Base-by-base conservation (phyloP, 2,329 filamentous ascomycete species). In the Pseudonectria foliicola region DNA sequence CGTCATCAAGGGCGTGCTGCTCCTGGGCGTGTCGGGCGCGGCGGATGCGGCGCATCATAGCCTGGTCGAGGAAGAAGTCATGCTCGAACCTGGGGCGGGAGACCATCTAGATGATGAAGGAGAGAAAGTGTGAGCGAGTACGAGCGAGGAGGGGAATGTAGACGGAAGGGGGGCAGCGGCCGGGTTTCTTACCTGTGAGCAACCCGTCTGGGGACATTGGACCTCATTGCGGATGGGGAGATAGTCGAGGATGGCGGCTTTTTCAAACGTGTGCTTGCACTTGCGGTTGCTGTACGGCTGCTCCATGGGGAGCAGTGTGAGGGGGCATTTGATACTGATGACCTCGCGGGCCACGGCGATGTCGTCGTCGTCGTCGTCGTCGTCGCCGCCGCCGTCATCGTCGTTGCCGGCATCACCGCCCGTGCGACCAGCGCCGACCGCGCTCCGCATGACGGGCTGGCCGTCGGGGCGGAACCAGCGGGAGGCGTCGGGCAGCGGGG, bases 221-320 rank as follows among this genome's bases (percentile, higher is more conserved):
- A 73, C 64, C 33, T 55, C 36, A 45, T 60, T 34, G 33, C 50
- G 39, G 46, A 50, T 35, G 68, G 68, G 54, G 66, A 80, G 28
- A 40, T 64, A 65, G n/a, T 76, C 70, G 15, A 74, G 38, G 26
- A 89, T 80, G 1, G 76, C 75, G 2, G 55, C 51, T 55, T 75
- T 80, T 52, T 89, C 81, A 53, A 85, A 89, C 0, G 73, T 79
- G 55, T 89, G 84, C 36, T 74, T 77, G 63, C 84, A 89, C 44
- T 75, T 73, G 11, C 54, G 62, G 48, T 75, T 84, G 36, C 74
- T 83, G 50, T 75, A 77, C 0, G 84, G 84, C 34, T 85, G 71
- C 27, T 66, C 62, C 63, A 86, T 79, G 29, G 72, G 64, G 33
- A 66, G 65, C 44, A 87, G 63, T 0, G 82, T 82, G 13, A 89